These are phyloP conservation scores for Aciculosporium take DNA, from an alignment of 2,329 filamentous ascomycete species.

Conservation along the genomic window DNA sequence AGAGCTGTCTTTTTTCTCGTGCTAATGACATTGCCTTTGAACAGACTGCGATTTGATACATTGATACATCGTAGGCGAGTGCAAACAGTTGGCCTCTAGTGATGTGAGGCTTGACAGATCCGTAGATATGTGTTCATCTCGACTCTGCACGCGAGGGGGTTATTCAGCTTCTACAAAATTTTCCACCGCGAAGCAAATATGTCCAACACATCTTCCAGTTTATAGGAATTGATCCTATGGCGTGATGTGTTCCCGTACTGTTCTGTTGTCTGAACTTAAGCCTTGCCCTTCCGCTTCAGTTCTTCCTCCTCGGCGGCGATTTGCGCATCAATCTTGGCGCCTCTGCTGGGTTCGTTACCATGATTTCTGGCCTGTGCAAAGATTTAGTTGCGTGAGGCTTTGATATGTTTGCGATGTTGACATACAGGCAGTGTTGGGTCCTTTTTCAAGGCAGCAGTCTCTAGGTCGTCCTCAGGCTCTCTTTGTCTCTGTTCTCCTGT, in stretches of 20 bases:
- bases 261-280: neutral
- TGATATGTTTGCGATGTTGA: neutral
- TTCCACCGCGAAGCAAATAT: no score
- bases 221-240: no score
- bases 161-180: no score
- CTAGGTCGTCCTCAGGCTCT: conserved; percentile 29
- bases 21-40: neutral
- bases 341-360: conserved; percentile 59
- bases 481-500: conserved; percentile 18
- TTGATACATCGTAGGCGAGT: no score
- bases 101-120: no score
- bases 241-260: no score
- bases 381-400: neutral
- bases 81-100: no score
- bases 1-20: neutral
- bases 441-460: conserved; percentile 32
- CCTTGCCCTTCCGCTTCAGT: conserved; percentile 42
- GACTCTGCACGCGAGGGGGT: no score
- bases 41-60: neutral
- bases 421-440: conserved; percentile 47
- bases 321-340: conserved; percentile 58
- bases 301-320: conserved; percentile 51
- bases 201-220: no score
- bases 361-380: conserved; percentile 43
- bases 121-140: no score